These are phyloP conservation scores for Biscutella laevigata DNA, from an alignment of 441 rosid species.

Conservation along the genomic window DNA sequence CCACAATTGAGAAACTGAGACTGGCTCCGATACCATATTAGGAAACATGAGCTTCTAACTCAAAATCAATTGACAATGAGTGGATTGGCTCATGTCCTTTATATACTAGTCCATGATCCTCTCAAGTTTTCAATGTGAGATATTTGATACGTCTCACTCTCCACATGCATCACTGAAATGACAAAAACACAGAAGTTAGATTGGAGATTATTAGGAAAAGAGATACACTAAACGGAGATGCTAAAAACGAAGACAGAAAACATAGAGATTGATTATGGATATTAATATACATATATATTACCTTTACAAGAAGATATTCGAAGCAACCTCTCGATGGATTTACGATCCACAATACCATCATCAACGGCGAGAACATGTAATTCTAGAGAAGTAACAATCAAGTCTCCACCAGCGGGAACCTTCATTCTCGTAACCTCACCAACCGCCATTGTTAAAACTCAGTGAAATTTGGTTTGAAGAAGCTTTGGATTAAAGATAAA, in stretches of 20 bases:
- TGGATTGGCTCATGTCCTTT: too few species aligned
- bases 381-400: slow-evolving; percentile 33
- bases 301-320: slow-evolving; percentile 75
- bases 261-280: background rate
- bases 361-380: slow-evolving; percentile 93
- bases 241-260: background rate
- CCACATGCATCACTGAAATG: slow-evolving; percentile 73
- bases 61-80: too few species aligned
- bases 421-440: slow-evolving; percentile 38
- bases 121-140: too few species aligned
- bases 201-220: background rate
- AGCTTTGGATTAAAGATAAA: slow-evolving; percentile 19
- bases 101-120: too few species aligned
- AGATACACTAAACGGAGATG: background rate
- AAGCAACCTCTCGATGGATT: slow-evolving; percentile 70
- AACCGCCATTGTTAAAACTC: slow-evolving; percentile 29
- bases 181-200: background rate
- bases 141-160: slow-evolving; percentile 83
- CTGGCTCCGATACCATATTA: too few species aligned
- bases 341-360: slow-evolving; percentile 71
- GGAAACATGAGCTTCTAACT: too few species aligned
- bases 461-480: background rate
- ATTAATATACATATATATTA: too few species aligned
- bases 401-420: slow-evolving; percentile 16
- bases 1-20: too few species aligned